Evolutionary conservation across 2,329 filamentous ascomycete species (phyloP), one percentile per base, ranked within the genome.

Genomic region (Lasiodiplodia sp.): DNA sequence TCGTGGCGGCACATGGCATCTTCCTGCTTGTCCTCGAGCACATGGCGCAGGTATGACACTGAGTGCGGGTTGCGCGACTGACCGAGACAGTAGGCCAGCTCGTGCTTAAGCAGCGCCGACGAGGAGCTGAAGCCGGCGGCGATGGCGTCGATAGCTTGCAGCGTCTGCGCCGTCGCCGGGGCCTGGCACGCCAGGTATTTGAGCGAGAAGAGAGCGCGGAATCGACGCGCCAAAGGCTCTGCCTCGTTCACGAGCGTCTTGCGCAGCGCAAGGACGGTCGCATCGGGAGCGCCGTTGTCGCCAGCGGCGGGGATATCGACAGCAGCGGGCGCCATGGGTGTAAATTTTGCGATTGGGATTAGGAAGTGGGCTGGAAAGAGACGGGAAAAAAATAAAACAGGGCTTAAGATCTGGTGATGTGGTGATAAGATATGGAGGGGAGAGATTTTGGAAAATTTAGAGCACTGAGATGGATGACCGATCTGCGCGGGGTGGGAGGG

Each of bases 1-100:
- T 99, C 96, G 76, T 99, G 96, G 73, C 96, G 87, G 80, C 93
- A 96, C 94, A 99, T 99, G 47, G 92, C 82, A 83, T 98, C 94
- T 81, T 98, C 93, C n/a, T 88, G 78, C 71, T 89, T 83, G 79
- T 98, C 88, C 72, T 91, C 87, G 68, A 98, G 84, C 16, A 96
- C 93, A 14, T 85, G 81, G 69, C 90, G 87, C 72, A 99, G 84
- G 71, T 89, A 91, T 11, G 90, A 86, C 11, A 94, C 87, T 0
- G 94, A 92, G 56, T 90, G 90, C 63, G 86, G 81, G 77, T 97
- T 93, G 69, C 90, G 90, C 1, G 92, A 95, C 82, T 99, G 96
- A 8, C 96, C 96, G 2, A 99, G 87, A 78, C 96, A 99, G 83
- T 99, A 99, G 31, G 96, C 96, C 60, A 99, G 87, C 79, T 99